Conservation (phyloP, 2,329 filamentous ascomycete genomes). For the Colletotrichum chlorophyti region DNA sequence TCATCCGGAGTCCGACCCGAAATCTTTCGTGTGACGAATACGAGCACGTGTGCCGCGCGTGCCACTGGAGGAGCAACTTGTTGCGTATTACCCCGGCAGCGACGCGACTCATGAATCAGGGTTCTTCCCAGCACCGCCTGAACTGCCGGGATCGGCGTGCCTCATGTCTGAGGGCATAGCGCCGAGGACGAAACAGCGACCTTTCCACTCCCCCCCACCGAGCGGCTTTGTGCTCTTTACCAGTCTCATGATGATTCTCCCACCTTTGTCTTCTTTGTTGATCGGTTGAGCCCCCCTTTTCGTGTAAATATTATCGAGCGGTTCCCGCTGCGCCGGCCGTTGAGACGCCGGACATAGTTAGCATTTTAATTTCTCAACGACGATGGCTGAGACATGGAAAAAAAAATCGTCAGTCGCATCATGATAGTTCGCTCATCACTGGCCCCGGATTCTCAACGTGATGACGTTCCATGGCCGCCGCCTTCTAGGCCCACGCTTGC, state of each 20-base stretch:
- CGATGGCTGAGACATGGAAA: slow-evolving; percentile 11
- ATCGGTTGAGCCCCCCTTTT: slow-evolving; percentile 2
- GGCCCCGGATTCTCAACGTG: too few species aligned
- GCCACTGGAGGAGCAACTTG: too few species aligned
- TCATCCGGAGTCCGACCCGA: too few species aligned
- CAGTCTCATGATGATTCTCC: background rate
- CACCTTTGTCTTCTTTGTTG: background rate
- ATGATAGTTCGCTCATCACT: too few species aligned
- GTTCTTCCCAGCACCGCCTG: background rate
- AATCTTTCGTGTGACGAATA: too few species aligned
- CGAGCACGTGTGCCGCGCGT: too few species aligned
- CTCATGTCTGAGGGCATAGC: background rate
- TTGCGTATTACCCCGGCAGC: background rate
- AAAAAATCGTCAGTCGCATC: too few species aligned
- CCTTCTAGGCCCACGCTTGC: too few species aligned
- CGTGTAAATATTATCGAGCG: slow-evolving; percentile 3
- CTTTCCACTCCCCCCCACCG: too few species aligned
- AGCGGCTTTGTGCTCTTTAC: too few species aligned
- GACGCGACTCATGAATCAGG: slow-evolving; percentile 17
- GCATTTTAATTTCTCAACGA: background rate
- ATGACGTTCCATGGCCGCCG: too few species aligned
- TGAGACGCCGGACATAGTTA: background rate
- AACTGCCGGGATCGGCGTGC: background rate
- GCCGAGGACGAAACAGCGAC: background rate
- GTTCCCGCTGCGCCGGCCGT: background rate